These are phyloP conservation scores for Vigna nakashimae DNA, from an alignment of 306 rosid species.

Conservation along the genomic window DNA sequence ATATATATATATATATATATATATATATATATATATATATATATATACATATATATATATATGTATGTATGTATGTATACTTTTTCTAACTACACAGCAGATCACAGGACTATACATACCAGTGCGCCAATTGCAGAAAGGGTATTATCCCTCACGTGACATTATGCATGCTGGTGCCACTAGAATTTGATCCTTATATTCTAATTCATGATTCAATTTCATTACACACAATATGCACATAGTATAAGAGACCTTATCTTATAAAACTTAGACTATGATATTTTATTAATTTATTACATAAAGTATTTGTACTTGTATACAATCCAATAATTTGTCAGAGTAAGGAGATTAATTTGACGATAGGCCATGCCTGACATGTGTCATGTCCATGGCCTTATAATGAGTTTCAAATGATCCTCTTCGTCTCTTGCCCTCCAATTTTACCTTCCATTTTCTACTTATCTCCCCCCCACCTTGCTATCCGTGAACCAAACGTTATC, in stretches of 20 bases:
- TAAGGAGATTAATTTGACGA: neutral
- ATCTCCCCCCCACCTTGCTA: conserved; percentile 49
- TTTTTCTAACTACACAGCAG: neutral
- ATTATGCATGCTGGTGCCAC: neutral
- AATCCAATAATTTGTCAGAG: neutral
- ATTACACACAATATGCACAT: neutral
- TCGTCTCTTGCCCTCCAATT: neutral
- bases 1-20: neutral
- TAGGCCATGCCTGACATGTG: conserved; percentile 62
- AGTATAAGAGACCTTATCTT: neutral
- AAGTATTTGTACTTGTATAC: neutral
- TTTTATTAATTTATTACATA: neutral
- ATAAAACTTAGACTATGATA: neutral
- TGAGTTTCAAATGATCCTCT: conserved; percentile 50
- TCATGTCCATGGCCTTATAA: conserved; percentile 67
- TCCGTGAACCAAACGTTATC: conserved; percentile 33
- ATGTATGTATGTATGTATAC: no score
- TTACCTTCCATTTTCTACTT: neutral
- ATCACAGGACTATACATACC: neutral
- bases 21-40: no score
- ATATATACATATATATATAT: neutral
- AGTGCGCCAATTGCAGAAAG: neutral
- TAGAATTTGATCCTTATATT: neutral
- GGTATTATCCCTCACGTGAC: conserved; percentile 29
- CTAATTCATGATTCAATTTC: neutral